Base-by-base conservation (phyloP, 2,329 filamentous ascomycete genomes). In the Fonsecaea nubica region DNA sequence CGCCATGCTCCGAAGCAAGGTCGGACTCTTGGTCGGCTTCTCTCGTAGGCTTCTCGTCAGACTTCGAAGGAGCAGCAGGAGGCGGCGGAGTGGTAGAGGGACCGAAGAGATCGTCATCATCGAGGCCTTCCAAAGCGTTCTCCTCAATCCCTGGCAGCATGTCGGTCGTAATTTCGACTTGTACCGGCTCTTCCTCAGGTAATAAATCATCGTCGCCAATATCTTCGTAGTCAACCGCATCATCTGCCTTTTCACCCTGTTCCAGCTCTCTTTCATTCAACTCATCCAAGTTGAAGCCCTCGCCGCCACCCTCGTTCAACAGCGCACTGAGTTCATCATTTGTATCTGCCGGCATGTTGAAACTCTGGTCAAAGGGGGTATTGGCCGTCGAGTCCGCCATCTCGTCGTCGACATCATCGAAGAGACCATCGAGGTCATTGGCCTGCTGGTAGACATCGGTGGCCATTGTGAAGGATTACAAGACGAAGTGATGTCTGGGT, bases 161-260 rank as follows among this genome's bases (percentile, higher is more conserved):
- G 38, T 68, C 63, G 62, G 15, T 65, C 42, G 25, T 65, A 30
- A 18, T 56, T 52, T 45, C 72, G 58, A 32, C 63, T 48, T 63
- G 68, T 9, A 72, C 70, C 13, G 58, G 65, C 65, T 80, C 79
- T 71, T 83, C 82, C 45, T 95, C 92, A 6, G 95, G 92, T 10
- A 92, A 90, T 7, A 97, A 84, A 69, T 97, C 93, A 75, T 96
- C 93, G 76, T 98, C 94, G 71, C 90, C 90, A 69, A 98, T 93
- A 75, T 97, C 92, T 76, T 92, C 92, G 73, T 85, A 99, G 76
- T 99, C 95, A 69, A 95, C 81, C 48, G 95, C 95, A 79, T 98
- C 92, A 67, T 93, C 93, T 62, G 93, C 94, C 79, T 99, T 99
- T 77, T 92, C 90, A 21, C 84, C 85, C 60, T 60, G 83, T 81